phyloP scores from a whole-genome alignment of 2,329 filamentous ascomycete genomes.

The Nakataea oryzae region DNA sequence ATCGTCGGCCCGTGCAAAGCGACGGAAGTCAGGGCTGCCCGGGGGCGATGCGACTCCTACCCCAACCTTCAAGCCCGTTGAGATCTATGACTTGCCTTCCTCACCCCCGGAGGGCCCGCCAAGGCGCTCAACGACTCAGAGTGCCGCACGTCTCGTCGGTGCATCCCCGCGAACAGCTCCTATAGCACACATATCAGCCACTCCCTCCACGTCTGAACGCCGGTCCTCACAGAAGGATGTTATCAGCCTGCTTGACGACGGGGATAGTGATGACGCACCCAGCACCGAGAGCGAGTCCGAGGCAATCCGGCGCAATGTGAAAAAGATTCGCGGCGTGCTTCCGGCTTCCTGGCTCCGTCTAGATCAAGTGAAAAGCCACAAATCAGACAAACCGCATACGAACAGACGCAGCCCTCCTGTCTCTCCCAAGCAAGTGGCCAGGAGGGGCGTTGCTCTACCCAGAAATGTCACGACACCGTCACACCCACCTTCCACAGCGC shows the following conservation, averaged over 20 bases:
- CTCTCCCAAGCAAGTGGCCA: constrained; percentile 25
- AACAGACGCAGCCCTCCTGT: constrained; percentile 18
- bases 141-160: background rate
- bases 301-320: constrained; percentile 25
- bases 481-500: constrained; percentile 12
- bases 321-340: constrained; percentile 47
- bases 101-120: background rate
- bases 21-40: background rate
- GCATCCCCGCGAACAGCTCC: background rate
- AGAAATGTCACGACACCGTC: constrained; percentile 19
- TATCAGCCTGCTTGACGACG: background rate
- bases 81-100: background rate
- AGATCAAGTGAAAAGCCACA: constrained; percentile 33
- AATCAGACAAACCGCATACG: constrained; percentile 17
- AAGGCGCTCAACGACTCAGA: background rate
- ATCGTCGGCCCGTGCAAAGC: background rate
- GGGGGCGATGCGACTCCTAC: background rate
- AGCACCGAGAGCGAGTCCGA: constrained; percentile 30
- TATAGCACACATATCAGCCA: background rate
- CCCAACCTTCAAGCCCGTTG: background rate
- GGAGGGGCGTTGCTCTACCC: constrained; percentile 39
- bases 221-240: background rate
- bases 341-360: constrained; percentile 59
- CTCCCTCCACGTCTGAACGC: background rate
- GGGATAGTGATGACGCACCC: background rate